phyloP scores from a whole-genome alignment of 345 rosid species.

The Cardiospermum halicacabum region DNA sequence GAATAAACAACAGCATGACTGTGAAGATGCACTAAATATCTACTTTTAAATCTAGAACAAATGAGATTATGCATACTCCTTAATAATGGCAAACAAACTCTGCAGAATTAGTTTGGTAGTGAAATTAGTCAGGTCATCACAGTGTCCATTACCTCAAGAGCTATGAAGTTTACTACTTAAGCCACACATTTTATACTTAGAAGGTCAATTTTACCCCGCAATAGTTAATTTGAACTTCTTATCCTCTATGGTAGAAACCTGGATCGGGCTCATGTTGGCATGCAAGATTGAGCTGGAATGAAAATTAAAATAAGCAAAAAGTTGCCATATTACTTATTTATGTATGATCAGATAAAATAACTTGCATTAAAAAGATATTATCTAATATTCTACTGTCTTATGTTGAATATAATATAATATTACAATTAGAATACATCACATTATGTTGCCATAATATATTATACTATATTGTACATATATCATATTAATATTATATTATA shows the following conservation, averaged over 20 bases:
- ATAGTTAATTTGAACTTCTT: neutral
- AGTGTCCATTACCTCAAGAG: neutral
- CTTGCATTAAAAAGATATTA: too few relatives aligned
- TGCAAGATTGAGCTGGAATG: too few relatives aligned
- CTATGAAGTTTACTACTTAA: slow-evolving; percentile 7
- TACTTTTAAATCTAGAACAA: slow-evolving; percentile 1
- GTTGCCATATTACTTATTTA: too few relatives aligned
- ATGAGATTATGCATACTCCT: neutral
- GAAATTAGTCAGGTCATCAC: neutral
- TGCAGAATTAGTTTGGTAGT: neutral
- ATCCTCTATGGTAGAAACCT: neutral
- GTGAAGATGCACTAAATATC: neutral
- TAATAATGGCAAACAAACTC: neutral
- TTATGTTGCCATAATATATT: too few relatives aligned
- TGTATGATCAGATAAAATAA: too few relatives aligned
- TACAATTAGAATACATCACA: too few relatives aligned
- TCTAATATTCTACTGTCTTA: too few relatives aligned
- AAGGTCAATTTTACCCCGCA: neutral
- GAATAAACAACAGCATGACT: slow-evolving; percentile 9
- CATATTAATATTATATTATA: too few relatives aligned
- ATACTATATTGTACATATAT: too few relatives aligned
- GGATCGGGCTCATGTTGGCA: neutral
- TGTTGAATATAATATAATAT: too few relatives aligned
- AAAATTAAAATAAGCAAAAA: too few relatives aligned
- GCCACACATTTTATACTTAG: neutral